phyloP scores from a whole-genome alignment of 257 asterid genomes.

The Scutellaria minor region DNA sequence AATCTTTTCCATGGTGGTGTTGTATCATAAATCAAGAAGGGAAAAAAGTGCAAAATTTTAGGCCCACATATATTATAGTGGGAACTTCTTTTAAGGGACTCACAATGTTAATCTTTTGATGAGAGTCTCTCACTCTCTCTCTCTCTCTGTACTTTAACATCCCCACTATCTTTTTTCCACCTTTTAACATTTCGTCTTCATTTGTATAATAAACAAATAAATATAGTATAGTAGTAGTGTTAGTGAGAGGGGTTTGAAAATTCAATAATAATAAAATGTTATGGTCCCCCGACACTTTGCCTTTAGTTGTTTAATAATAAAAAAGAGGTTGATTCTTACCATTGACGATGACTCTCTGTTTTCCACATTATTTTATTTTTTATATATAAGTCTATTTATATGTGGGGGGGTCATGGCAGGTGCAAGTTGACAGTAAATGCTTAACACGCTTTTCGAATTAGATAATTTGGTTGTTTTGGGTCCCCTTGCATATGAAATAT shows the following conservation, averaged over 20 bases:
- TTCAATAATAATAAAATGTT: constrained; percentile 9
- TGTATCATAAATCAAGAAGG: constrained; percentile 34
- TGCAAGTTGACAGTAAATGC: constrained; percentile 40
- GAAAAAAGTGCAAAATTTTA: constrained; percentile 37
- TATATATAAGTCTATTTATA: background rate
- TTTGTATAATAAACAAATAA: constrained; percentile 16
- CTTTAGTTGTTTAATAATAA: constrained; percentile 6
- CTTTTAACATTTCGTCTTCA: constrained; percentile 33
- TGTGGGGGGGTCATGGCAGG: constrained; percentile 25
- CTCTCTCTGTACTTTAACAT: constrained; percentile 48
- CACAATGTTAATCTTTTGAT: constrained; percentile 56
- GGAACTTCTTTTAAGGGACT: constrained; percentile 82
- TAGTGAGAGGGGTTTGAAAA: background rate
- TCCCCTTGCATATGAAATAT: constrained; percentile 24
- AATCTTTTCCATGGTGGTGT: constrained; percentile 31
- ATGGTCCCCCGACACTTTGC: constrained; percentile 24
- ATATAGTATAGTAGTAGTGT: constrained; percentile 15
- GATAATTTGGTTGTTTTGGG: constrained; percentile 26
- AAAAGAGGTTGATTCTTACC: constrained; percentile 19
- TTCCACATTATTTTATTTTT: background rate
- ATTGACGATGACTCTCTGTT: constrained; percentile 34
- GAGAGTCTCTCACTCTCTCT: constrained; percentile 46
- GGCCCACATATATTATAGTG: constrained; percentile 69
- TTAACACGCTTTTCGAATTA: constrained; percentile 17
- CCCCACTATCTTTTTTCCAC: constrained; percentile 45